Evolutionary conservation across 345 rosid genomes (phyloP), one percentile per base, ranked within the genome.

Genomic region (Aquilaria yunnanensis): DNA sequence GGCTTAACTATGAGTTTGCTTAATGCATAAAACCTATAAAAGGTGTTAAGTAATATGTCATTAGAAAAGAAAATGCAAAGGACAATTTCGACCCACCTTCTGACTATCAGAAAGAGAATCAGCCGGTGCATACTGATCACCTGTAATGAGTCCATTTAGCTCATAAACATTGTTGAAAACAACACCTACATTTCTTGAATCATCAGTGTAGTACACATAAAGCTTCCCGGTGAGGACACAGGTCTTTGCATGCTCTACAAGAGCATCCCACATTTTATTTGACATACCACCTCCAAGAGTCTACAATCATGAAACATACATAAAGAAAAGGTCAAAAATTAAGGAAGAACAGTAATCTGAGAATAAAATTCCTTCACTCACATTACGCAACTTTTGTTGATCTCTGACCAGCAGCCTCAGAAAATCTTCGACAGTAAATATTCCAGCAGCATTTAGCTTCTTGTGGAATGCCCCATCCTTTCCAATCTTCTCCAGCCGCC

Each of bases 271-370:
- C 99, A 94, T 94, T 82, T 84, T 91, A 81, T 91, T 94, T 67
- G 99, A 91, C 97, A 94, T 94, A n/a, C 99, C 99, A 53, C 93
- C 85, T 61, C 99, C 99, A 57, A 94, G 96, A 82, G 83, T 85
- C 99, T 94, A 75, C 62, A 76, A 62, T 54, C 64, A 60, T 45
- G 52, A 59, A 60, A 58, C 3, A 55, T 43, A 56, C 32, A 69
- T 32, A 64, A 78, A 37, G 43, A 58, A 84, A 72, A 62, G 64
- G 62, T 51, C 31, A 60, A 61, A 47, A 60, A 49, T 50, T 58
- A 30, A 32, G 52, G 47, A 62, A 4, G 6, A 50, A 57, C 34
- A 16, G 50, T 41, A 63, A 59, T 56, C 74, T 54, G 53, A 60
- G 54, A 72, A 55, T 56, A 66, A 66, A 49, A 70, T 11, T 37